phyloP scores from a whole-genome alignment of 495 filamentous ascomycete genomes.

The Lichenothelia convexa region DNA sequence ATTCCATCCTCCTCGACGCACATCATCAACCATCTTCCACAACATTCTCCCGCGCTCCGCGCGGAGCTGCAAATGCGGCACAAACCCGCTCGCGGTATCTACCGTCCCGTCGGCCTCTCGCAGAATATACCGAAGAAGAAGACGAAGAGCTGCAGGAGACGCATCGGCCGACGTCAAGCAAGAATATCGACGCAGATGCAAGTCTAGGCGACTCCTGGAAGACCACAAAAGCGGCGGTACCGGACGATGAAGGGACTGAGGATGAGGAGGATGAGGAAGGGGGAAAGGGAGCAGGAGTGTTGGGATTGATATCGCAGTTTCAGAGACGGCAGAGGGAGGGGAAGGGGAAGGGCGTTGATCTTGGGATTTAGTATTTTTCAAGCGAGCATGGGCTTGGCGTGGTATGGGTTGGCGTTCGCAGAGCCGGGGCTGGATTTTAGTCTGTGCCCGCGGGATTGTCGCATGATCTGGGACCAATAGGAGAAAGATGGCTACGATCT shows the following conservation, averaged over 20 bases:
- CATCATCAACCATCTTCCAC: constrained; percentile 62
- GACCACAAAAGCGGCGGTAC: constrained; percentile 30
- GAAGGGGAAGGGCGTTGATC: constrained; percentile 11
- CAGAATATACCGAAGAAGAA: constrained; percentile 24
- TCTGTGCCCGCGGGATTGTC: no score
- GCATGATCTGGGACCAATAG: no score
- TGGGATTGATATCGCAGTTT: constrained; percentile 80
- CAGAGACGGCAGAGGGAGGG: constrained; percentile 63
- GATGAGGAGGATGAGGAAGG: constrained; percentile 21
- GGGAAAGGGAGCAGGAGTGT: constrained; percentile 43
- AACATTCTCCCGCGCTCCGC: constrained; percentile 24
- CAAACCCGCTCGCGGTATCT: constrained; percentile 27
- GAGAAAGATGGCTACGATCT: no score
- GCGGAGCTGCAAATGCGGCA: constrained; percentile 20
- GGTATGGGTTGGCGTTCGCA: no score
- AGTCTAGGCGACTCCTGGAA: constrained; percentile 48
- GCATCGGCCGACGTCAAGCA: constrained; percentile 17
- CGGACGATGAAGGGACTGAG: constrained; percentile 28
- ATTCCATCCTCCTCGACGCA: constrained; percentile 63
- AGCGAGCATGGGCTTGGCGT: no score
- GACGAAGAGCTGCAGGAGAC: constrained; percentile 21
- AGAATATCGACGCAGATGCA: constrained; percentile 32
- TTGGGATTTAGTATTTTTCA: no score
- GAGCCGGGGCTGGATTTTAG: no score
- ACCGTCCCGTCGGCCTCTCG: constrained; percentile 17